A percentile compares a stretch with the other conserved stretches of the same genome.
These are phyloP conservation scores for Blastocystis sp. DNA, from an alignment of 352 stramenopile genomes.

Conservation along the genomic window DNA sequence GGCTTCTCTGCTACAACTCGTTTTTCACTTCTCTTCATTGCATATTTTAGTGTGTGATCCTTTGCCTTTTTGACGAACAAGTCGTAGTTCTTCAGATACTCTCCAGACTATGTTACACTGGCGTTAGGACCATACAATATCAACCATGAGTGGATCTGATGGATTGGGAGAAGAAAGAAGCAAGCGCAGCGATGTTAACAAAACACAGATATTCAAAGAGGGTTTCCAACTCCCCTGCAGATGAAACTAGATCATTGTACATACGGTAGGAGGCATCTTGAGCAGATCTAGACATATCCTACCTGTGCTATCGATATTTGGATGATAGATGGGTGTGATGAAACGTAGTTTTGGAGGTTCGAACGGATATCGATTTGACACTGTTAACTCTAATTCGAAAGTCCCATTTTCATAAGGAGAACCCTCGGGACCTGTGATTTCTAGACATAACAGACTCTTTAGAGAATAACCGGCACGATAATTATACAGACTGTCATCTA, in stretches of 20 bases:
- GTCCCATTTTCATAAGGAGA: conserved; percentile 67
- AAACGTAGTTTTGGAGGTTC: conserved; percentile 71
- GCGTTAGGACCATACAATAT: not conserved
- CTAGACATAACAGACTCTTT: not conserved
- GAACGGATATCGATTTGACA: conserved; percentile 70
- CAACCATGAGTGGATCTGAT: conserved; percentile 6
- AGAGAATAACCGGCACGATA: not conserved
- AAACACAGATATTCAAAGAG: conserved; percentile 52
- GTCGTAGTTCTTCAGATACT: conserved; percentile 19
- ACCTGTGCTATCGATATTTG: conserved; percentile 69
- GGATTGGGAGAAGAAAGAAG: conserved; percentile 11
- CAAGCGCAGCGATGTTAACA: conserved; percentile 33
- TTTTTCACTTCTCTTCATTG: not conserved
- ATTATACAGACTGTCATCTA: conserved; percentile 12
- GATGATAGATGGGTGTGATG: conserved; percentile 73
- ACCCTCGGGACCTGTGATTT: conserved; percentile 67
- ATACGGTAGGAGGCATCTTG: conserved; percentile 62
- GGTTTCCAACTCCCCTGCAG: conserved; percentile 39
- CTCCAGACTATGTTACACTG: not conserved
- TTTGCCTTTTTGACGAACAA: conserved; percentile 1
- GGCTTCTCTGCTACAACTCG: not conserved
- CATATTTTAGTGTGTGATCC: not conserved
- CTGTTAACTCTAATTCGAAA: conserved; percentile 67
- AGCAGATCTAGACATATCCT: conserved; percentile 65
- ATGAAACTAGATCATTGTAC: not conserved